Percentiles rank a stretch among this genome's conserved stretches.
These are phyloP conservation scores for Aspergillus leporis DNA, from an alignment of 495 filamentous ascomycete genomes.

Conservation along the genomic window DNA sequence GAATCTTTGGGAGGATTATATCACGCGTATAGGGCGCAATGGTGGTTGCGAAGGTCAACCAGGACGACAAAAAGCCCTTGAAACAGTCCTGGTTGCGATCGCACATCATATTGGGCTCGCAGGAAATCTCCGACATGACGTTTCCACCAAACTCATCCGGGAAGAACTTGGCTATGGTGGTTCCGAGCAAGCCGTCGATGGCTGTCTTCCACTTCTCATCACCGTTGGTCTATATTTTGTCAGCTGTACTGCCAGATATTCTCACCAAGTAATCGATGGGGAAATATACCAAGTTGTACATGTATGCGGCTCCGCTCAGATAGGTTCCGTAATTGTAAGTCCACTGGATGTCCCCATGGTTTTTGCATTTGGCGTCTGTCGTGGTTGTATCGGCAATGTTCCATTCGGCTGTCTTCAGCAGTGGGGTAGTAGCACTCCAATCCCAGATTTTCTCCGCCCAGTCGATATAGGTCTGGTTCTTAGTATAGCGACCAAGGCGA, in stretches of 20 bases:
- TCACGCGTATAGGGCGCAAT: slow-evolving; percentile 64
- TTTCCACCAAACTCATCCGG: slow-evolving; percentile 55
- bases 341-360: slow-evolving; percentile 67
- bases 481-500: slow-evolving; percentile 71
- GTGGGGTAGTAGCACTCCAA: slow-evolving; percentile 61
- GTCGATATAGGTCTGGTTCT: slow-evolving; percentile 71
- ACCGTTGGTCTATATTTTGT: slow-evolving; percentile 39
- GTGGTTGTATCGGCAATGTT: slow-evolving; percentile 68
- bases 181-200: slow-evolving; percentile 55
- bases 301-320: slow-evolving; percentile 70
- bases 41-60: slow-evolving; percentile 65
- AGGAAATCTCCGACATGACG: slow-evolving; percentile 67
- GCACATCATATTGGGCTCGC: slow-evolving; percentile 65
- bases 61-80: slow-evolving; percentile 73
- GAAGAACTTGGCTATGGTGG: slow-evolving; percentile 46
- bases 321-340: slow-evolving; percentile 76
- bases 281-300: slow-evolving; percentile 67
- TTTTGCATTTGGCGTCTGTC: slow-evolving; percentile 55
- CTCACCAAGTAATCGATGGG: background rate
- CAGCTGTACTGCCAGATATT: slow-evolving; percentile 10
- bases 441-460: slow-evolving; percentile 74
- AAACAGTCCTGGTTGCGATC: slow-evolving; percentile 70
- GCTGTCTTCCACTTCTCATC: slow-evolving; percentile 56
- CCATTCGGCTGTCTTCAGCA: slow-evolving; percentile 51
- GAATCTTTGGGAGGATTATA: slow-evolving; percentile 57